Conservation (phyloP, 768 basidiomycete species). For the Russula abietina region DNA sequence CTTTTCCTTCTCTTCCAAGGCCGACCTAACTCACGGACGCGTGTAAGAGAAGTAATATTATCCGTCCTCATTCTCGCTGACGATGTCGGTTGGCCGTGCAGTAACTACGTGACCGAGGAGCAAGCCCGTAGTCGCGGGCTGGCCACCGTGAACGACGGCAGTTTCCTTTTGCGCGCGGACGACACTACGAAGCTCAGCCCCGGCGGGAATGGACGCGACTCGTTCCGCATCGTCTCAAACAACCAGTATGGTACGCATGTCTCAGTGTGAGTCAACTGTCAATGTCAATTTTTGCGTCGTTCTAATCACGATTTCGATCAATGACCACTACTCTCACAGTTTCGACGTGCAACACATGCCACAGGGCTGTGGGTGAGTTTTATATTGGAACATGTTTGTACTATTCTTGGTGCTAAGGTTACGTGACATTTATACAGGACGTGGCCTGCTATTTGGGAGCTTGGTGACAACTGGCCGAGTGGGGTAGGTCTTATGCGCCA, state of each 20-base stretch:
- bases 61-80: not conserved
- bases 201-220: constrained; percentile 51
- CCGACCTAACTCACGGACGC: constrained; percentile 61
- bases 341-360: constrained; percentile 57
- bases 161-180: constrained; percentile 54
- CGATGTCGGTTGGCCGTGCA: constrained; percentile 13
- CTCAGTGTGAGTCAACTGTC: constrained; percentile 39
- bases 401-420: not conserved
- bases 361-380: constrained; percentile 46
- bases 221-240: constrained; percentile 50
- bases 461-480: constrained; percentile 46
- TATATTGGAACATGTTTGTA: constrained; percentile 16
- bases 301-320: not conserved
- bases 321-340: constrained; percentile 22
- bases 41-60: constrained; percentile 40
- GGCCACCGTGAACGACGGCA: constrained; percentile 47
- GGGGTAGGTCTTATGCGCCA: constrained; percentile 29
- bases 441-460: constrained; percentile 59
- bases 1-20: constrained; percentile 45
- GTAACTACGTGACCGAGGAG: constrained; percentile 40
- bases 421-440: constrained; percentile 24
- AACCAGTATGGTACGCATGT: constrained; percentile 49
- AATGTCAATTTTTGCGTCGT: not conserved
- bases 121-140: constrained; percentile 51
- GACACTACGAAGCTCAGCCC: constrained; percentile 41